Conservation (phyloP, 176 grass and related monocot species). For the Ananas comosus region DNA sequence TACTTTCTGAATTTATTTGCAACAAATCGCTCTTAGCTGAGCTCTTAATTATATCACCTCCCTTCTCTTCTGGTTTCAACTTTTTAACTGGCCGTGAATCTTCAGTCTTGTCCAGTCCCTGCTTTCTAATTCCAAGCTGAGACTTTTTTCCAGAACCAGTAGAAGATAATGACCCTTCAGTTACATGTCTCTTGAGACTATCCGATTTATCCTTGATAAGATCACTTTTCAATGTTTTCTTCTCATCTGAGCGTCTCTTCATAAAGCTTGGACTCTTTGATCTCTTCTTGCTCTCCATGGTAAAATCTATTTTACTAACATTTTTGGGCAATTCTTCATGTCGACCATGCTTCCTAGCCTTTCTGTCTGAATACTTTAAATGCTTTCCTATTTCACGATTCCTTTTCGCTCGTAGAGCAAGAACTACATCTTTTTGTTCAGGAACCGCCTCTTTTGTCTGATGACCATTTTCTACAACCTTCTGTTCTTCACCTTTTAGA, state of each 20-base stretch:
- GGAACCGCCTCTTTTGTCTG: constrained; percentile 21
- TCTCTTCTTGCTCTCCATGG: constrained; percentile 31
- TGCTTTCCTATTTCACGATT: constrained; percentile 26
- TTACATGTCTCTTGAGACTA: constrained; percentile 25
- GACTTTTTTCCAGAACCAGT: constrained; percentile 24
- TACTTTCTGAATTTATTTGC: constrained; percentile 14
- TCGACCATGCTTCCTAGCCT: constrained; percentile 27
- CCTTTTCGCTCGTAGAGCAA: constrained; percentile 33
- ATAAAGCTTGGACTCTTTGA: constrained; percentile 32
- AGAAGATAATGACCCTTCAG: constrained; percentile 33
- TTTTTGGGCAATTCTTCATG: constrained; percentile 19
- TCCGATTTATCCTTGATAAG: constrained; percentile 16
- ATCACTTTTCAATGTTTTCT: constrained; percentile 36
- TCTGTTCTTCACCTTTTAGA: constrained; percentile 25
- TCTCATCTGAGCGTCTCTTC: constrained; percentile 29
- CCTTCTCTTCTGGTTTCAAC: constrained; percentile 27
- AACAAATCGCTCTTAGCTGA: constrained; percentile 16
- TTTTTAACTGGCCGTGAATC: constrained; percentile 41
- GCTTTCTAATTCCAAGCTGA: constrained; percentile 31
- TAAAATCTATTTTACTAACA: constrained; percentile 21
- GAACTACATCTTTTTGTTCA: constrained; percentile 30
- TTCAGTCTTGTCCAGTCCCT: constrained; percentile 22
- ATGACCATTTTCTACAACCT: constrained; percentile 27
- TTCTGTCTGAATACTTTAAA: constrained; percentile 31
- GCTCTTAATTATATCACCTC: constrained; percentile 27